Conservation (phyloP, 2,329 filamentous ascomycete species). For the Colletotrichum melonis region DNA sequence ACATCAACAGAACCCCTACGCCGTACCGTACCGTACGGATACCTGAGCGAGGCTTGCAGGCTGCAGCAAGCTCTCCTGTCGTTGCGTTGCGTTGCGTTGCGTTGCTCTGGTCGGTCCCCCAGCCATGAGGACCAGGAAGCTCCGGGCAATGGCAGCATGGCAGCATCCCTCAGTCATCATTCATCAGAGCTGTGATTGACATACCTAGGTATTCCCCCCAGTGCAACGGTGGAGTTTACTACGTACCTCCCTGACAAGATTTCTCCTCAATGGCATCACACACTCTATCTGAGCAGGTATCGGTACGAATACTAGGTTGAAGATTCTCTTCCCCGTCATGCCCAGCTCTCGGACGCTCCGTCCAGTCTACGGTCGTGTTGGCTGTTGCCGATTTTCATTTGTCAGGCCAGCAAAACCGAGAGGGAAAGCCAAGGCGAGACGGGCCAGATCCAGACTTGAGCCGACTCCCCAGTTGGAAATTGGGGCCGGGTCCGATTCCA, state of each 20-base stretch:
- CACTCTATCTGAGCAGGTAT: not conserved
- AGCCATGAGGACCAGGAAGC: not conserved
- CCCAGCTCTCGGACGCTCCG: conserved; percentile 21
- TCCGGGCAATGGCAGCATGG: not conserved
- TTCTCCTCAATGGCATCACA: conserved; percentile 30
- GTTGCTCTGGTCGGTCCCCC: not conserved
- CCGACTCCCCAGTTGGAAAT: conserved; percentile 21
- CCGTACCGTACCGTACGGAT: not conserved
- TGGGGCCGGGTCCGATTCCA: conserved; percentile 17
- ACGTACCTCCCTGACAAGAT: conserved; percentile 24
- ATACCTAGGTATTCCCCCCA: not conserved
- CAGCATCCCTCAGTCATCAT: not conserved
- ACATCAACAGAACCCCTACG: not conserved
- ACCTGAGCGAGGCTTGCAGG: not conserved
- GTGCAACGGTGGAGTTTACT: conserved; percentile 21
- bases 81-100: not conserved
- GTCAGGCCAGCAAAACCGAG: conserved; percentile 10
- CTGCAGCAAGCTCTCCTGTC: not conserved
- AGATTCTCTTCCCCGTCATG: conserved; percentile 15
- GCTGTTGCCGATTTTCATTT: not conserved
- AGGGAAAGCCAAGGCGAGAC: conserved; percentile 27
- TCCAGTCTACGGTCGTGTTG: conserved; percentile 14
- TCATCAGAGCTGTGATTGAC: conserved; percentile 10
- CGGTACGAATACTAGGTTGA: conserved; percentile 4
- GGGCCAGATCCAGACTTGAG: conserved; percentile 22